Conservation (phyloP, 345 rosid species). For the Linum trigynum region DNA sequence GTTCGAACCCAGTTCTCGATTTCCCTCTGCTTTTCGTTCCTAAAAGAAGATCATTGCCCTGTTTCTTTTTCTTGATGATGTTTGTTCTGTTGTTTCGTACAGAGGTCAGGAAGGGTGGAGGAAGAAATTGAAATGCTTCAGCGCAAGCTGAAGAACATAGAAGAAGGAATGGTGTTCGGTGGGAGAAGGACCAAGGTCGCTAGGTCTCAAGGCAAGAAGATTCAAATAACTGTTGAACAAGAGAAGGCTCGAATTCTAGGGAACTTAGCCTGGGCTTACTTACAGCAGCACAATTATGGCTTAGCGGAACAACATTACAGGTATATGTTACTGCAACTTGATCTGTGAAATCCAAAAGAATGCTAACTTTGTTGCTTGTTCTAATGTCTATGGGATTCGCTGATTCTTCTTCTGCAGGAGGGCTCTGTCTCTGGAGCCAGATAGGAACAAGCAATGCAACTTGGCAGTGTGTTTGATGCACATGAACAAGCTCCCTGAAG, state of each 20-base stretch:
- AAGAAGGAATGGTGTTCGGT: constrained; percentile 44
- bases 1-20: too few species aligned
- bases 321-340: constrained; percentile 15
- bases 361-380: background rate
- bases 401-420: constrained; percentile 29
- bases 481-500: constrained; percentile 57
- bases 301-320: constrained; percentile 70
- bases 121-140: constrained; percentile 76
- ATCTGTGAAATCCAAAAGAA: too few species aligned
- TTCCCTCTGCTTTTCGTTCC: background rate
- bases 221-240: constrained; percentile 52
- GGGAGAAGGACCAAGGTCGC: constrained; percentile 47
- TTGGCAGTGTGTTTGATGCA: constrained; percentile 68
- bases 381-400: background rate
- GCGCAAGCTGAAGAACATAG: constrained; percentile 48
- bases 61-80: background rate
- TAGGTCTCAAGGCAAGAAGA: constrained; percentile 65
- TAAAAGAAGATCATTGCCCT: background rate
- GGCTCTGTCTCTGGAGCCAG: constrained; percentile 52
- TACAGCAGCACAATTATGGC: constrained; percentile 61
- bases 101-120: constrained; percentile 74
- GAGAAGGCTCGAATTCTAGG: constrained; percentile 74
- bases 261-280: constrained; percentile 82
- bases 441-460: constrained; percentile 67
- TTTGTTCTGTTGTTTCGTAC: constrained; percentile 10